These are phyloP conservation scores for Podospora tetraspora DNA, from an alignment of 495 filamentous ascomycete genomes.

Conservation along the genomic window DNA sequence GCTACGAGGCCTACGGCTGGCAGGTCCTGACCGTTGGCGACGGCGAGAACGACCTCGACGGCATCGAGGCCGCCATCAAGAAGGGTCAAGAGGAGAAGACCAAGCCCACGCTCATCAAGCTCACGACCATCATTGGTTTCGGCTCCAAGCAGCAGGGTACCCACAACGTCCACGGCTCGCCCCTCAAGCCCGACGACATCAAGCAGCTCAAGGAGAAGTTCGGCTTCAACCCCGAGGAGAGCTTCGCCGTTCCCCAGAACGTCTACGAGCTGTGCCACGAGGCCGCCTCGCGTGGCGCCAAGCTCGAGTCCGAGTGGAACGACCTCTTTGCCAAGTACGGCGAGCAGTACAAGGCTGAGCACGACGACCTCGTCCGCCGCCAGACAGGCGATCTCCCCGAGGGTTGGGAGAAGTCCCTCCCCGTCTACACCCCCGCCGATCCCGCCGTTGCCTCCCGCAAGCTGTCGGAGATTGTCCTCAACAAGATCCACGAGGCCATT, in stretches of 20 bases:
- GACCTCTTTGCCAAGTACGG: conserved; percentile 83
- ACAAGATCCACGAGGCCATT: conserved; percentile 74
- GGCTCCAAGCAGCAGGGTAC: conserved; percentile 92
- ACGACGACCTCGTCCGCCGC: conserved; percentile 76
- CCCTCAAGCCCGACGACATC: conserved; percentile 89
- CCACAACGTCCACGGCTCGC: conserved; percentile 89
- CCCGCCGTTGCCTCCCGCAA: conserved; percentile 84
- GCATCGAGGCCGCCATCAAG: conserved; percentile 83
- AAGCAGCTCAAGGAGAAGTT: conserved; percentile 87
- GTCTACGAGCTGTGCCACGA: conserved; percentile 89
- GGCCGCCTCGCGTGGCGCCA: conserved; percentile 76
- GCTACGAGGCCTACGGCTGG: conserved; percentile 98
- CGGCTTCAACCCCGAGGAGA: conserved; percentile 92
- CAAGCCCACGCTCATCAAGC: conserved; percentile 95
- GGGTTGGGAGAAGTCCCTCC: conserved; percentile 94
- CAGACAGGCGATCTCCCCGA: conserved; percentile 80
- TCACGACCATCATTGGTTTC: conserved; percentile 96
- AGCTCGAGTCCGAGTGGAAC: conserved; percentile 93
- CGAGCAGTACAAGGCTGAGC: conserved; percentile 66
- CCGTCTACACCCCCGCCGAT: conserved; percentile 85
- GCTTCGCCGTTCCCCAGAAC: conserved; percentile 87
- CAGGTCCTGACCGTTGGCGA: conserved; percentile 81
- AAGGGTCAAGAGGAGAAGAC: conserved; percentile 80
- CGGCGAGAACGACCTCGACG: conserved; percentile 83
- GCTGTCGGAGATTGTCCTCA: conserved; percentile 88